Base-by-base conservation (phyloP, 2,329 filamentous ascomycete genomes). In the Penicillium hesseltinei region DNA sequence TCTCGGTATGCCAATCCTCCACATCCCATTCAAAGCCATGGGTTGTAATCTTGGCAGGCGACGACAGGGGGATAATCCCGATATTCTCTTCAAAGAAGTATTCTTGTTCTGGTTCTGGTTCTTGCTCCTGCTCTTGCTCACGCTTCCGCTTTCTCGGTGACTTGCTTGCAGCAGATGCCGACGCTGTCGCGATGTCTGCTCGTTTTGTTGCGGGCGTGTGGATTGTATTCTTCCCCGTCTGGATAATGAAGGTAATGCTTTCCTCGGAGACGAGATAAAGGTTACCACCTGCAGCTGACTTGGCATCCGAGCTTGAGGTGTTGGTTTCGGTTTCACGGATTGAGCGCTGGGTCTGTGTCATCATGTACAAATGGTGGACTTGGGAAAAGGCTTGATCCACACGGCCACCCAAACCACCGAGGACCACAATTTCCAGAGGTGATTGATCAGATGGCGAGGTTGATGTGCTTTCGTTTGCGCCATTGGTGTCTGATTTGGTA, bases 341-440 rank as follows among this genome's bases (percentile, higher is more conserved):
- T 59, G 62, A 48, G 23, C 61, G 53, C 31, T 60, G 68, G 10
- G 80, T 75, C 64, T 81, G 58, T 5, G 63, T 70, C 63, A 73
- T 82, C 57, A 79, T 75, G 56, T 82, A 92, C 45, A 97, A 81
- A 71, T 97, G 90, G 71, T 96, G 91, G 51, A 99, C 82, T 67
- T 96, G 87, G 56, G 91, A 92, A 47, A 99, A 82, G 2, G 89
- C 93, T 72, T 99, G 94, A 74, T 99, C 94, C 17, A 97, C 89
- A 31, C 94, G 87, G 7, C 94, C 94, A 43, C 91, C 91, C 0
- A 97, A 82, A 2, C 92, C 91, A 40, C 93, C 92, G 7, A 97
- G 77, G 38, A 90, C 86, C 13, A 96, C 80, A n/a, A 96, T 86
- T 68, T 93, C 83, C 49, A 82, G 70, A 6, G 54, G 43, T 39